Percentiles rank a stretch among this genome's conserved stretches.
Evolutionary conservation across 345 rosid species (phyloP).

Genomic region (Melaleuca quinquenervia): DNA sequence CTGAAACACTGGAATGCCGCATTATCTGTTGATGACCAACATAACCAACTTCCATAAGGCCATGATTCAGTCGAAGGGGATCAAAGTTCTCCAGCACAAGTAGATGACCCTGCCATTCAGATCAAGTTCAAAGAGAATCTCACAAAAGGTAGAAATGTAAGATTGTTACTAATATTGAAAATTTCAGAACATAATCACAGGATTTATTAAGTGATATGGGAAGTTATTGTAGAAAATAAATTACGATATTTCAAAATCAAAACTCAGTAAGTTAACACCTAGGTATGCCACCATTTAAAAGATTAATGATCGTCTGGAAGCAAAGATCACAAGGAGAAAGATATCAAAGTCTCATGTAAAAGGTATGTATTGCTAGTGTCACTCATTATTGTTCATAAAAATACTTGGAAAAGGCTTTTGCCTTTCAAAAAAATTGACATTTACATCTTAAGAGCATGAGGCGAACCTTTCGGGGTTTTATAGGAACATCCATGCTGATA

Average conservation of each 20-base stretch:
- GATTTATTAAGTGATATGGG: neutral
- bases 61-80: constrained; percentile 58
- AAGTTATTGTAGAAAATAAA: neutral
- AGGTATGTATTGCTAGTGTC: neutral
- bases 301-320: neutral
- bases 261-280: neutral
- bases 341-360: neutral
- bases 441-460: neutral
- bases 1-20: constrained; percentile 3
- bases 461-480: constrained; percentile 82
- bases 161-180: neutral
- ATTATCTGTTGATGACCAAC: constrained; percentile 26
- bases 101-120: constrained; percentile 62
- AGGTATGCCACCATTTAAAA: neutral
- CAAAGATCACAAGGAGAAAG: neutral
- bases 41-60: constrained; percentile 81
- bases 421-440: neutral
- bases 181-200: neutral
- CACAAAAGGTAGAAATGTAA: neutral
- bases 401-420: neutral
- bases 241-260: neutral
- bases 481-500: constrained; percentile 37
- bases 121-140: neutral
- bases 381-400: neutral
- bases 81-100: constrained; percentile 67